A percentile compares a stretch with the other conserved stretches of the same genome.
Evolutionary conservation across 2,329 filamentous ascomycete genomes (phyloP).

Genomic region (Drechslerella stenobrocha): DNA sequence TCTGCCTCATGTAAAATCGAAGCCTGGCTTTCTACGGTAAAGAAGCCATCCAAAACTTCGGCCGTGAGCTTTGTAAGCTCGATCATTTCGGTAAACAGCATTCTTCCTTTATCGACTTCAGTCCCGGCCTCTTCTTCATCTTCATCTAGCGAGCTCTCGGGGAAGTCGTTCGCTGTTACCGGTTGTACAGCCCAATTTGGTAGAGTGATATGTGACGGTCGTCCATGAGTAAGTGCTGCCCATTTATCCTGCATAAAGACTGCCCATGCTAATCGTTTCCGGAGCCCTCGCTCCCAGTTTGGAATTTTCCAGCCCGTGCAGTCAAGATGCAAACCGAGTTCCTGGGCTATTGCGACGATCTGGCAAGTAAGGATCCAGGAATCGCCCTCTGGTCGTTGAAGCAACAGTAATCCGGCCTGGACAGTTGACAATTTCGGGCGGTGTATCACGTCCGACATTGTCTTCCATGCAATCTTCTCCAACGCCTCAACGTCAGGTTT

Average conservation of each 20-base stretch:
- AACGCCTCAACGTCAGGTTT: constrained; percentile 72
- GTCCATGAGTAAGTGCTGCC: constrained; percentile 81
- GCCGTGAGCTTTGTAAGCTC: constrained; percentile 61
- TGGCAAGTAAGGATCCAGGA: constrained; percentile 86
- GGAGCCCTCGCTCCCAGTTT: constrained; percentile 79
- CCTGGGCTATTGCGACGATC: constrained; percentile 81
- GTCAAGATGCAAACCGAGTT: constrained; percentile 85
- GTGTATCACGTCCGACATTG: constrained; percentile 75
- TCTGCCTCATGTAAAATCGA: constrained; percentile 42
- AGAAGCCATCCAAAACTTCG: constrained; percentile 61
- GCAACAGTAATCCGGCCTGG: constrained; percentile 73
- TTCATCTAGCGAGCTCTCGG: constrained; percentile 68
- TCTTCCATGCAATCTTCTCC: constrained; percentile 72
- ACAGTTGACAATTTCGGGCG: constrained; percentile 79
- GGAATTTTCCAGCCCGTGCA: constrained; percentile 86
- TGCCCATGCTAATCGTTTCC: constrained; percentile 86
- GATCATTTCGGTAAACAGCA: constrained; percentile 61
- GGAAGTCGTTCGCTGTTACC: constrained; percentile 70
- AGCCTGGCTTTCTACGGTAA: constrained; percentile 55
- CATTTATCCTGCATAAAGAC: constrained; percentile 94
- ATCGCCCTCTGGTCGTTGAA: constrained; percentile 74
- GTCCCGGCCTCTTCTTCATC: constrained; percentile 57
- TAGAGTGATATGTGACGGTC: constrained; percentile 74
- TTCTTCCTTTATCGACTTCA: constrained; percentile 58
- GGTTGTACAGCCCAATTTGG: constrained; percentile 75